Evolutionary conservation across 148 eudicot genomes (phyloP).

Genomic region (Agrostemma githago): DNA sequence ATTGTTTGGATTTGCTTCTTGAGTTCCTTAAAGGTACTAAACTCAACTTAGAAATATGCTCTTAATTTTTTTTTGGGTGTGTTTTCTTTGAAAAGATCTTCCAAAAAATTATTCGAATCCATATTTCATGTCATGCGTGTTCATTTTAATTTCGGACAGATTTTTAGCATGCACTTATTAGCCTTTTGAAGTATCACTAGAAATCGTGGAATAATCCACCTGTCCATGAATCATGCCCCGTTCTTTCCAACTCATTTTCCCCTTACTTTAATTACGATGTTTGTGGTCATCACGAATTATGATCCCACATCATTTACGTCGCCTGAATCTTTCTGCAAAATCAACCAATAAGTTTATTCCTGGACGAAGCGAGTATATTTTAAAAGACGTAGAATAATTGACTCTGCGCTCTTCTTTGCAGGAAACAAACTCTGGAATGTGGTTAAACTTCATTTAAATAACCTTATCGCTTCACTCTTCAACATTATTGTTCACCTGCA

Average conservation of each 20-base stretch:
- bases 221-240: background rate
- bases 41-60: background rate
- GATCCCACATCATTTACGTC: background rate
- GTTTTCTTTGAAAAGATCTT: background rate
- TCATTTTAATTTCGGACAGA: background rate
- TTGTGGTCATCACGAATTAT: too few relatives aligned
- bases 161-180: constrained; percentile 1
- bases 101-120: background rate
- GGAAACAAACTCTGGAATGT: constrained; percentile 53
- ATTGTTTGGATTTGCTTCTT: constrained; percentile 73
- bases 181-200: background rate
- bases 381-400: constrained; percentile 1
- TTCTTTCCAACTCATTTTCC: too few relatives aligned
- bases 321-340: background rate
- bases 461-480: constrained; percentile 60
- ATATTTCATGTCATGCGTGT: background rate
- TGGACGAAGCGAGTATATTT: background rate
- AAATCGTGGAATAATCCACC: background rate
- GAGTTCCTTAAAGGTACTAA: constrained; percentile 72
- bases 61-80: too few relatives aligned
- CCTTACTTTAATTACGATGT: too few relatives aligned
- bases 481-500: constrained; percentile 75
- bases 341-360: background rate
- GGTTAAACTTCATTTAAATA: constrained; percentile 52
- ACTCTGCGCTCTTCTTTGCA: constrained; percentile 36